Evolutionary conservation across 495 filamentous ascomycete species (phyloP), one percentile per base, ranked within the genome.

Genomic region (Aspergillus ostianus): DNA sequence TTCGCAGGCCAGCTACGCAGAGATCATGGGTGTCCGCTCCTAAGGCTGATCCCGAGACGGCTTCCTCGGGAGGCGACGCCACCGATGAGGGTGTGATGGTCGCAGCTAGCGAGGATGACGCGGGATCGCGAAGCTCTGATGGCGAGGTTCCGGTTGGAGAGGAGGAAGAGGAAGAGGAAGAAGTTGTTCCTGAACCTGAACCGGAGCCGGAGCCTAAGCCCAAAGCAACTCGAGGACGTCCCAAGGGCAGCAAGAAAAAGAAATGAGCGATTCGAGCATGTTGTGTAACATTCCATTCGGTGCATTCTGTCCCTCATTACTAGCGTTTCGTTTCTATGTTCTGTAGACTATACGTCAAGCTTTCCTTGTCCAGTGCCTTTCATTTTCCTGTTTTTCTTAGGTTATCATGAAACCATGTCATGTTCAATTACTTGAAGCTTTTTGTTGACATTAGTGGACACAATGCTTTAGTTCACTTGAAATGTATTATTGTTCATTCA

Each of bases 81-180:
- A 67, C 60, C 9, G 69, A 69, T 47, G 73, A 73, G 2, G 71
- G 56, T 10, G 63, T 72, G 2, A 67, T 72, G 10, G 70, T 75
- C 6, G 57, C 63, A 17, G 55, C 58, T 4, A 69, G 69, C 19
- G 70, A 74, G 23, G 71, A 67, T 15, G 70, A 69, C 6, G 45
- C 36, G 17, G 64, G 66, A 17, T 70, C 64, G 15, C 67, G 51
- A 7, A 61, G 59, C 32, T 58, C 61, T 13, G 67, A 60, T 17
- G 65, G 52, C 0, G 55, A 63, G 18, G 55, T 58, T 3, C 51
- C 60, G 6, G 59, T 36, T 1, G 63, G n/a, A n/a, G n/a, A 62
- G 47, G 49, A 48, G 6, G 50, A 54, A 27, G 19, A 49, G 15
- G 19, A 19, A 19, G 50, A 52, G 7, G 50, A 20, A 51, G 18